Evolutionary conservation across 2,329 filamentous ascomycete species (phyloP), one percentile per base, ranked within the genome.

Genomic region (Cryphonectria parasitica): DNA sequence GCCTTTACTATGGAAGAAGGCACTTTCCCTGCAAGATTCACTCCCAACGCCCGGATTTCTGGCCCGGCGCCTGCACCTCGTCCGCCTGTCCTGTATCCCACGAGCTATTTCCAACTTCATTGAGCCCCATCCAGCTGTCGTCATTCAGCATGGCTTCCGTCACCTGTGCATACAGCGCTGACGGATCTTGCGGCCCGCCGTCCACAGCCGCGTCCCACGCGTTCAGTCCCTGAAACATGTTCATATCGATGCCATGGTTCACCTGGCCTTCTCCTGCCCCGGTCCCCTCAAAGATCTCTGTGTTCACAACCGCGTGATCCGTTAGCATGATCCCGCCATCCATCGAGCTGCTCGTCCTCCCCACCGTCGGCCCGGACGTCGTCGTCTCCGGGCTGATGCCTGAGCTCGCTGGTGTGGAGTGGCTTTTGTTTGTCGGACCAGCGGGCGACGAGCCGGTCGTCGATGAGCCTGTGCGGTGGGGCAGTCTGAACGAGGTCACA

Each of bases 61-160:
- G 69, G 64, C 19, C 64, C 56, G 49, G 25, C 64, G 3, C 64
- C 64, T 34, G 39, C 34, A 56, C 68, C 52, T 54, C 52, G 43
- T 52, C n/a, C 56, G 7, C 43, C 68, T 17, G 61, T 60, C 17
- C 64, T 56, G 61, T 66, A 70, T 25, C 49, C 13, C 10, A 17
- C n/a, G 52, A 61, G 22, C 8, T 54, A 17, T 22, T 31, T 10
- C 45, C 68, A 28, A 41, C 62, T 58, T 66, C 71, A 11, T 66
- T 70, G 65, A 72, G 64, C 41, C 70, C 52, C 71, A 70, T 72
- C 71, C 71, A 72, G 66, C 68, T 68, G 10, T 68, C 62, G 7
- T 70, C 69, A 19, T 70, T 64, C 61, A 68, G 66, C 62, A 72
- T 72, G 25, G 62, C 71, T n/a, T 45, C 68, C 3, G 68, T 41